phyloP scores from a whole-genome alignment of 1,139 yeast species.

The Pichia sp. region DNA sequence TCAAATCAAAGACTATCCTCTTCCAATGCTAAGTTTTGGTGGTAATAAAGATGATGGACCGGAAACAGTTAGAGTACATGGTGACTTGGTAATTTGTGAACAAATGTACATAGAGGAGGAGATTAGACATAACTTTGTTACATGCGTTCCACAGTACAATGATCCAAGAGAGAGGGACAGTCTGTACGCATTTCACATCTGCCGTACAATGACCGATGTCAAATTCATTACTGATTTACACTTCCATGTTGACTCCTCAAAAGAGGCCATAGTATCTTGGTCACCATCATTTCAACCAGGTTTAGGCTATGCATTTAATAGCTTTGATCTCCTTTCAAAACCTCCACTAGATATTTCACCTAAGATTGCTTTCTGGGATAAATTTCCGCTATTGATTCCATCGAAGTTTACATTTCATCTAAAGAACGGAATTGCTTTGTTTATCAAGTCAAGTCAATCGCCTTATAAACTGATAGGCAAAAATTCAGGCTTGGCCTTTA shows the following conservation, averaged over 20 bases:
- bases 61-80: conserved; percentile 27
- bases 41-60: conserved; percentile 18
- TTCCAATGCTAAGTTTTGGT: conserved; percentile 30
- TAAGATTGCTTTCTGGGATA: conserved; percentile 56
- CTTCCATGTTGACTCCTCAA: conserved; percentile 33
- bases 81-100: conserved; percentile 45
- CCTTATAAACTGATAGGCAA: conserved; percentile 43
- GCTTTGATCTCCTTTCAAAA: conserved; percentile 50
- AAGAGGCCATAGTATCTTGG: conserved; percentile 47
- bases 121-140: conserved; percentile 35
- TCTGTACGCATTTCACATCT: conserved; percentile 36
- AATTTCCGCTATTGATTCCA: conserved; percentile 41
- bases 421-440: conserved; percentile 40
- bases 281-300: conserved; percentile 51
- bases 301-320: conserved; percentile 45
- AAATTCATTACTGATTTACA: conserved; percentile 41
- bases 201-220: conserved; percentile 45
- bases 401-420: conserved; percentile 34
- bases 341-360: conserved; percentile 52
- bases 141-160: conserved; percentile 29
- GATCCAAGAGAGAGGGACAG: conserved; percentile 22
- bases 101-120: conserved; percentile 36
- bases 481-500: conserved; percentile 45
- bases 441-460: conserved; percentile 42
- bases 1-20: conserved; percentile 54